Conservation (phyloP, 2,329 filamentous ascomycete species). For the Talaromyces amestolkiae region DNA sequence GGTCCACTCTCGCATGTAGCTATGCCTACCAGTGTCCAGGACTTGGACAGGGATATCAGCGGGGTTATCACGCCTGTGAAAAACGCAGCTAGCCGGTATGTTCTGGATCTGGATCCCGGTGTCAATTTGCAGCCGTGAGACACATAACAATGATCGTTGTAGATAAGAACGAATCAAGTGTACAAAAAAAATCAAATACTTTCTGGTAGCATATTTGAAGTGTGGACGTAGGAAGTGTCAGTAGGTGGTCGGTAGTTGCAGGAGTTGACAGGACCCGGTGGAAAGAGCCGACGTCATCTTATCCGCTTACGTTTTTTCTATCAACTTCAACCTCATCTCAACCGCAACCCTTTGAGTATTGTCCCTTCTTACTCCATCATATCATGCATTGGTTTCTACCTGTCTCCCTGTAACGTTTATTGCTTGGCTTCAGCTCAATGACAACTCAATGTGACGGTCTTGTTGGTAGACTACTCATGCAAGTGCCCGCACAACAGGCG, state of each 20-base stretch:
- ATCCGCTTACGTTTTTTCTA: neutral
- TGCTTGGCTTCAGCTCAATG: neutral
- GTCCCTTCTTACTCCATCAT: neutral
- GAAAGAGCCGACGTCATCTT: neutral
- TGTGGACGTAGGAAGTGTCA: neutral
- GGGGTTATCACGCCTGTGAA: slow-evolving; percentile 6
- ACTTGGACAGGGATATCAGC: slow-evolving; percentile 15
- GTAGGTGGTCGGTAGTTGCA: neutral
- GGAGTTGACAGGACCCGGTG: neutral
- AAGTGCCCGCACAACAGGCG: neutral
- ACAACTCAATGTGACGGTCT: neutral
- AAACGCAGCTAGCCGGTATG: slow-evolving; percentile 20
- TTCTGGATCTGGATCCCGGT: slow-evolving; percentile 30
- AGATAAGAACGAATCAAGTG: neutral
- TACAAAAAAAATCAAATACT: too few relatives aligned
- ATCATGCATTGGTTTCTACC: neutral
- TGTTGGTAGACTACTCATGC: neutral
- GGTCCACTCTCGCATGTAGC: slow-evolving; percentile 17
- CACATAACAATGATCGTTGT: neutral
- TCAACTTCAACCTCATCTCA: neutral
- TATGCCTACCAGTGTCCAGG: slow-evolving; percentile 7
- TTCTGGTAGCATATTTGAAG: neutral
- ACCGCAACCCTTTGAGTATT: neutral
- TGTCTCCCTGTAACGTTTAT: neutral
- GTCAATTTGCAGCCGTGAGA: slow-evolving; percentile 23